Percentiles rank a stretch among this genome's conserved stretches.
Conservation (phyloP, 1,284 basidiomycete species). For the Rhizoctonia solani region DNA sequence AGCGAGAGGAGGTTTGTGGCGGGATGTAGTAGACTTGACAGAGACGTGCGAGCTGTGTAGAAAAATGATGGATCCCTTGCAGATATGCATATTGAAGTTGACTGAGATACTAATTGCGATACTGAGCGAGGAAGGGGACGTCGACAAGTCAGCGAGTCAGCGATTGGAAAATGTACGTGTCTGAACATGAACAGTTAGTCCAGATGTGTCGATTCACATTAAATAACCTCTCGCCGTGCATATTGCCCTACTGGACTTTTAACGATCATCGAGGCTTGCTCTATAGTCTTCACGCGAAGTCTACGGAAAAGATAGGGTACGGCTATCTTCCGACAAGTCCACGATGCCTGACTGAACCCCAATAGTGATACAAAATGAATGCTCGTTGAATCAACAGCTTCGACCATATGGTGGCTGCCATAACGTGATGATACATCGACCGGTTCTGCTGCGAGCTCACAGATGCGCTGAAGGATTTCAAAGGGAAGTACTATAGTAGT, state of each 20-base stretch:
- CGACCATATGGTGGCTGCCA: background rate
- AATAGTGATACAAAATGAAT: constrained; percentile 6
- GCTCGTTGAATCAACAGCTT: background rate
- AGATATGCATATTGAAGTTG: constrained; percentile 9
- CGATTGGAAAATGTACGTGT: constrained; percentile 5
- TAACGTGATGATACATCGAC: background rate
- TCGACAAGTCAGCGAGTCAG: constrained; percentile 4
- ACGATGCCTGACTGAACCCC: constrained; percentile 2
- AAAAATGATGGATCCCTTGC: constrained; percentile 1
- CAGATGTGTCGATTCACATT: background rate
- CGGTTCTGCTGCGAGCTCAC: background rate
- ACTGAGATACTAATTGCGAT: background rate
- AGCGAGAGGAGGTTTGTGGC: background rate
- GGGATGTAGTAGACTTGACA: background rate
- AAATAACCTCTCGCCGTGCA: background rate
- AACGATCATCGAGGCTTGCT: background rate
- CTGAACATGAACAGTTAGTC: background rate
- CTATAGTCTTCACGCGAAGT: constrained; percentile 4
- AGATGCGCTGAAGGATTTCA: constrained; percentile 10
- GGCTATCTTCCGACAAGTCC: background rate
- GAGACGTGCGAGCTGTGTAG: background rate
- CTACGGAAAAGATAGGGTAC: constrained; percentile 15
- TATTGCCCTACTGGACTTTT: background rate
- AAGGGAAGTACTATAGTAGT: background rate
- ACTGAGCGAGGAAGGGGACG: background rate